Conservation (phyloP, 768 basidiomycete genomes). For the Lactarius trivialis region DNA sequence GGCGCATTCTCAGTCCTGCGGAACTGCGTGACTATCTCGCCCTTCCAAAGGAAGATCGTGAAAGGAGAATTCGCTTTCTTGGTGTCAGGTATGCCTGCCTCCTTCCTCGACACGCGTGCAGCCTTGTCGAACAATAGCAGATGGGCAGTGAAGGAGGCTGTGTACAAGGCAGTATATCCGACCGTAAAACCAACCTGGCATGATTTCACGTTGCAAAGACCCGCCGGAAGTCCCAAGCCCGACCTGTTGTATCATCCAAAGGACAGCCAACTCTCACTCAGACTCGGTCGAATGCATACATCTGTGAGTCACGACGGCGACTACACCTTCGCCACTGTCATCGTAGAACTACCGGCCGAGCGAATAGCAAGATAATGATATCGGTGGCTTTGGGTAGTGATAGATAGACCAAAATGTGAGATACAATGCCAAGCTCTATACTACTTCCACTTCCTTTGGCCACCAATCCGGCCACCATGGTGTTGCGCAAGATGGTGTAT, state of each 20-base stretch:
- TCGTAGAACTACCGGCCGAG: slow-evolving; percentile 39
- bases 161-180: slow-evolving; percentile 81
- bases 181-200: slow-evolving; percentile 61
- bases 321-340: slow-evolving; percentile 62
- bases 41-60: slow-evolving; percentile 26
- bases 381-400: background rate
- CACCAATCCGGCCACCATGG: slow-evolving; percentile 48
- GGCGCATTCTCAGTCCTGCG: slow-evolving; percentile 52
- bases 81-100: slow-evolving; percentile 61
- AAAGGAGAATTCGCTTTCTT: slow-evolving; percentile 42
- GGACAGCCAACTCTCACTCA: slow-evolving; percentile 22
- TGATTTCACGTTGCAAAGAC: slow-evolving; percentile 43
- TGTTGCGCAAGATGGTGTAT: slow-evolving; percentile 36
- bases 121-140: slow-evolving; percentile 33
- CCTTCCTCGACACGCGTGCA: background rate
- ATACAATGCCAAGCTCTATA: background rate
- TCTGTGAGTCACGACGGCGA: slow-evolving; percentile 82
- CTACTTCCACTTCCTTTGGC: slow-evolving; percentile 34
- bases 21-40: slow-evolving; percentile 40
- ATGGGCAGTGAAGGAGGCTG: slow-evolving; percentile 81
- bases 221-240: slow-evolving; percentile 34
- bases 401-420: background rate
- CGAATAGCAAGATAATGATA: background rate
- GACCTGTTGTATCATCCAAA: slow-evolving; percentile 30
- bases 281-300: slow-evolving; percentile 44